Percentiles rank a stretch among this genome's conserved stretches.
Conservation (phyloP, 2,329 filamentous ascomycete species). For the Tricladium varicosporioides region DNA sequence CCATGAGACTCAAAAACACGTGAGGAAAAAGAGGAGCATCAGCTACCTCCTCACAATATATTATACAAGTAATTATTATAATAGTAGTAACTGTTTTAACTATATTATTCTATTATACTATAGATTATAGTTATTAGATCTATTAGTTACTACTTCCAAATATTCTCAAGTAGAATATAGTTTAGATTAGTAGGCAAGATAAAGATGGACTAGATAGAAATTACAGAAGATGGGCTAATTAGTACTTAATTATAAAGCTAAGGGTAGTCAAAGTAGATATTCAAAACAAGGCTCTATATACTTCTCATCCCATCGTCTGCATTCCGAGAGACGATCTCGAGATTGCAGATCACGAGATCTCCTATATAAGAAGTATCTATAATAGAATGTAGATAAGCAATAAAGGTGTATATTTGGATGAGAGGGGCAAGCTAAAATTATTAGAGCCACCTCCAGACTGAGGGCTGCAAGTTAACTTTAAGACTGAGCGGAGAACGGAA, state of each 20-base stretch:
- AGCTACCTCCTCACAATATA: too few species aligned
- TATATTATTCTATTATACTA: constrained; percentile 21
- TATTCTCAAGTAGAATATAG: not conserved
- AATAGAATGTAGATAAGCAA: constrained; percentile 76
- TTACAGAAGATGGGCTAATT: not conserved
- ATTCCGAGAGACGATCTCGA: constrained; percentile 86
- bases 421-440: constrained; percentile 51
- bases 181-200: not conserved
- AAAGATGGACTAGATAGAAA: not conserved
- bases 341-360: constrained; percentile 76
- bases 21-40: too few species aligned
- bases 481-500: not conserved
- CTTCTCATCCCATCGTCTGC: constrained; percentile 75
- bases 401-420: constrained; percentile 82
- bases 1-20: too few species aligned
- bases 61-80: constrained; percentile 24
- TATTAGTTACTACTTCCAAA: constrained; percentile 45
- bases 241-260: not conserved
- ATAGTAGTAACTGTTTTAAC: constrained; percentile 20
- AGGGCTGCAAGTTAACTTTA: not conserved
- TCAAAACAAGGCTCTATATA: constrained; percentile 57
- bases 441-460: constrained; percentile 29
- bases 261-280: constrained; percentile 51
- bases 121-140: not conserved
- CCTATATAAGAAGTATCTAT: constrained; percentile 63